Conservation (phyloP, 2,329 filamentous ascomycete genomes). For the Trichophyton equinum region DNA sequence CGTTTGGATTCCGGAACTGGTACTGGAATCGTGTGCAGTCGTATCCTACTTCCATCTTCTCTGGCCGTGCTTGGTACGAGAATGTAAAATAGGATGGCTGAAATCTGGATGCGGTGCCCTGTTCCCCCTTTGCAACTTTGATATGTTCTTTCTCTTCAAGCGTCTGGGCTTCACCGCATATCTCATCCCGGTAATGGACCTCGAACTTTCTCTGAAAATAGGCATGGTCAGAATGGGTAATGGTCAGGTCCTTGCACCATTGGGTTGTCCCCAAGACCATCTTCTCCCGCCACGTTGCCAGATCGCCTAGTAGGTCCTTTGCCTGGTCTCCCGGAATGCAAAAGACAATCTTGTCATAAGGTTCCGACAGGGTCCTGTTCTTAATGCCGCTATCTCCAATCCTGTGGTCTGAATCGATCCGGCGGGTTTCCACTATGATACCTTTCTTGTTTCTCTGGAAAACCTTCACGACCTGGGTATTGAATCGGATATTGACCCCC, state of each 20-base stretch:
- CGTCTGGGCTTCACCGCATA: conserved; percentile 36
- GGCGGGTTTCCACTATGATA: conserved; percentile 33
- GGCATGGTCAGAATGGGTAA: conserved; percentile 45
- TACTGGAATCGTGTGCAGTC: conserved; percentile 65
- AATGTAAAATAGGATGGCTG: conserved; percentile 51
- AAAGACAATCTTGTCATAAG: conserved; percentile 48
- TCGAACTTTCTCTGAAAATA: conserved; percentile 50
- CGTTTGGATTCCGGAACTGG: conserved; percentile 44
- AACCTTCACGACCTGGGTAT: conserved; percentile 41
- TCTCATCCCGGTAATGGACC: conserved; percentile 39
- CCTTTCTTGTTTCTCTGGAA: conserved; percentile 39
- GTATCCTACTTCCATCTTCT: conserved; percentile 52
- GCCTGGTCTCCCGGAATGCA: conserved; percentile 44
- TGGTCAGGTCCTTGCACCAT: conserved; percentile 50
- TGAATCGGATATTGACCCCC: conserved; percentile 45
- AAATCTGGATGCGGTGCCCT: conserved; percentile 33
- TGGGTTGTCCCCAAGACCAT: conserved; percentile 58
- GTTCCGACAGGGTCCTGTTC: conserved; percentile 34
- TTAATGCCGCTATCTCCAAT: conserved; percentile 23
- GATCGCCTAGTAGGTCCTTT: conserved; percentile 40
- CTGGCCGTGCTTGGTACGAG: conserved; percentile 40
- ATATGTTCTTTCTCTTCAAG: conserved; percentile 36
- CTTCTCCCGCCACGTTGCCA: conserved; percentile 48
- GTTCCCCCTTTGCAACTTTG: conserved; percentile 34
- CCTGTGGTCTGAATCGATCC: conserved; percentile 11